Evolutionary conservation across 805 yeast species (phyloP).

Genomic region (Isabelozyma pseudorhagii): DNA sequence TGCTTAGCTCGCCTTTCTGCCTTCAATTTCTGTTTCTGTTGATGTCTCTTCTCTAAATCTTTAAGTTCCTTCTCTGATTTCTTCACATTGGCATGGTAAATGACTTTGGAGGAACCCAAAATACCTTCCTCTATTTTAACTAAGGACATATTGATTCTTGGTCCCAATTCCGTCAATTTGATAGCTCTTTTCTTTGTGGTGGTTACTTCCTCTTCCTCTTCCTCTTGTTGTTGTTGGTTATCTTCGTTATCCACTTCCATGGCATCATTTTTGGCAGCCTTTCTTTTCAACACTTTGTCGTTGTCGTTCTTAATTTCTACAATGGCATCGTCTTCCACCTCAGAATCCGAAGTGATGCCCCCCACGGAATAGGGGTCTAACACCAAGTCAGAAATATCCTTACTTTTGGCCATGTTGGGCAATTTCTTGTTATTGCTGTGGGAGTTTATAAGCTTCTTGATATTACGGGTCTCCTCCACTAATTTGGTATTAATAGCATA

Average conservation of each 20-base stretch:
- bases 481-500: conserved; percentile 83
- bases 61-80: conserved; percentile 62
- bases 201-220: conserved; percentile 10
- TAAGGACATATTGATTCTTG: conserved; percentile 72
- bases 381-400: conserved; percentile 79
- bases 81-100: conserved; percentile 70
- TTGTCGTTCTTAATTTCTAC: conserved; percentile 51
- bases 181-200: conserved; percentile 71
- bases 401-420: conserved; percentile 65
- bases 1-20: conserved; percentile 74
- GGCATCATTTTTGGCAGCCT: conserved; percentile 14
- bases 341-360: conserved; percentile 86
- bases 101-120: conserved; percentile 80
- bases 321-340: conserved; percentile 85
- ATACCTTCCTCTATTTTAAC: conserved; percentile 87
- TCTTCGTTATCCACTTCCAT: conserved; percentile 11
- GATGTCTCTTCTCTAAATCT: conserved; percentile 65
- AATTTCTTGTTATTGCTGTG: conserved; percentile 56
- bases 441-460: conserved; percentile 65
- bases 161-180: conserved; percentile 90
- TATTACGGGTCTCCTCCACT: conserved; percentile 71
- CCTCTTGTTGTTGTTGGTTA: conserved; percentile 10
- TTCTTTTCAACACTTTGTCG: conserved; percentile 16
- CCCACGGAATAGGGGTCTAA: conserved; percentile 81
- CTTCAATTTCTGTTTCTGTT: conserved; percentile 56